Percentiles rank a stretch among this genome's conserved stretches.
Conservation (phyloP, 225 moss, liverwort and hornwort species). For the Bryum argenteum region DNA sequence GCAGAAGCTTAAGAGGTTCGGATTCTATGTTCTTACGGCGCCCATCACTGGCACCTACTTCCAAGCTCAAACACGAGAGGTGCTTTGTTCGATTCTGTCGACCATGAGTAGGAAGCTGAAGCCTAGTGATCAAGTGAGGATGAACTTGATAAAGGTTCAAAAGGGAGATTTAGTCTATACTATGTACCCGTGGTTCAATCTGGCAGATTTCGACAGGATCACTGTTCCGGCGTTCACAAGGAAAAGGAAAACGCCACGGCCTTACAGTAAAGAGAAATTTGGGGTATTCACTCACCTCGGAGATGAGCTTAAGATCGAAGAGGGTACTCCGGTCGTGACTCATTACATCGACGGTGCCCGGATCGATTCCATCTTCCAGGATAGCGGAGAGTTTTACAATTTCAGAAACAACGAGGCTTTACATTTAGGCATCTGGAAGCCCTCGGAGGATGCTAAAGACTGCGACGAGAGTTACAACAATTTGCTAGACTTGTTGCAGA, state of each 20-base stretch:
- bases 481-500: slow-evolving; percentile 19
- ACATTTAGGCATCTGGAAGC: not conserved
- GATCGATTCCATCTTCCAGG: slow-evolving; percentile 13
- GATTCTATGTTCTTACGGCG: not conserved
- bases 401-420: slow-evolving; percentile 22
- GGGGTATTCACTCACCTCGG: slow-evolving; percentile 10
- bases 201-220: slow-evolving; percentile 17
- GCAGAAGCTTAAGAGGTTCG: not conserved
- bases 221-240: slow-evolving; percentile 9
- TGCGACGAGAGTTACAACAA: slow-evolving; percentile 3
- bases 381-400: not conserved
- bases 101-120: slow-evolving; percentile 5
- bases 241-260: slow-evolving; percentile 6
- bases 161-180: slow-evolving; percentile 11
- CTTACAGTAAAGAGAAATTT: slow-evolving; percentile 22
- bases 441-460: not conserved
- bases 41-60: not conserved
- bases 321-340: slow-evolving; percentile 2
- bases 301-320: not conserved
- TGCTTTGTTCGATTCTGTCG: not conserved
- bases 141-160: slow-evolving; percentile 12
- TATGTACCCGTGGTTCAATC: slow-evolving; percentile 21
- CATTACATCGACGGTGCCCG: slow-evolving; percentile 13
- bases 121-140: slow-evolving; percentile 25
- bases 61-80: not conserved